Base-by-base conservation (phyloP, 1,139 yeast genomes). In the Kazachstania sp. region DNA sequence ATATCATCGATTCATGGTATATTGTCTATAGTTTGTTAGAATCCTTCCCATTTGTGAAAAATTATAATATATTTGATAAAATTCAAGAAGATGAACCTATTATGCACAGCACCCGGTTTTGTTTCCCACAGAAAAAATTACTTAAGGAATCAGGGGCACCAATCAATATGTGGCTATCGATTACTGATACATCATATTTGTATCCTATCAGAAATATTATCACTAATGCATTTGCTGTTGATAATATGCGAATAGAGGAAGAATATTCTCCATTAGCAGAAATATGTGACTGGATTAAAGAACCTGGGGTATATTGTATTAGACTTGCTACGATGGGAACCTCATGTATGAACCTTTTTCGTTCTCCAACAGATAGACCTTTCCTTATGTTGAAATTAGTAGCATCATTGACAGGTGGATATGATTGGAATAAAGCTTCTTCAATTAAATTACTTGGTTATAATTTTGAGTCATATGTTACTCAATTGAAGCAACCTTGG, bases 1-100 rank as follows among this genome's bases (percentile, higher is more conserved):
- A 32, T 34, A 30, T 48, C 13, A 31, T 32, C 29, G 59, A 55
- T 37, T 57, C 61, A 7, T 57, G 61, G 61, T 49, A 51, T 19
- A 45, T 56, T 29, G 43, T 57, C 3, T 54, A 52, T 43, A 50
- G 51, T 37, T 44, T 53, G 2, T 37, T 57, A 39, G 37, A 34
- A 20, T 42, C 47, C n/a, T 50, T 51, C 11, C 36, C 47, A 3
- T 46, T 48, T 3, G 18, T 46, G 12, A 16, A 8, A 31, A 41
- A 29, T 26, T 11, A 12, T 12, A 29, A 28, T 4, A 6, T 20
- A 18, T 42, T 26, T 28, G 32, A 28, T 6, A 18, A n/a, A 3
- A 20, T 26, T 20, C 44, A 28, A 20, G 35, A 29, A 16, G 39
- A 20, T 29, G 44, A 37, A 19, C 26, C 32, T 6, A 42, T 42